phyloP scores from a whole-genome alignment of 1,284 basidiomycete genomes.

The Rhodofomes roseus region DNA sequence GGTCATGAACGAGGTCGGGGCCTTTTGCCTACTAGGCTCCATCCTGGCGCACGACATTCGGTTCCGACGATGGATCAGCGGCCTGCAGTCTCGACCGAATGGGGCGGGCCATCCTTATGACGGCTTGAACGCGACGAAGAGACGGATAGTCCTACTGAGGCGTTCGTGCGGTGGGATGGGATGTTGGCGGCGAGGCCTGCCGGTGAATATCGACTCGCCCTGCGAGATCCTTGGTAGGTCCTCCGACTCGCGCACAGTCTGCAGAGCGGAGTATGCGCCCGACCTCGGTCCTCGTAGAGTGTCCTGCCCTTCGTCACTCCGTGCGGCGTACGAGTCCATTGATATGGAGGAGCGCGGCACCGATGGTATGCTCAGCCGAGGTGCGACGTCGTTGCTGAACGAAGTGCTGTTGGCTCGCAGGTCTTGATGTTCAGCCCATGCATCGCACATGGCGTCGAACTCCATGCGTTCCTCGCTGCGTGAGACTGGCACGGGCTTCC shows the following conservation, averaged over 20 bases:
- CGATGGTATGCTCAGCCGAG: neutral
- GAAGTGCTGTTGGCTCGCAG: neutral
- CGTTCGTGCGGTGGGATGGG: conserved; percentile 26
- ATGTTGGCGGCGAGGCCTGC: conserved; percentile 5
- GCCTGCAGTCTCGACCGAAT: neutral
- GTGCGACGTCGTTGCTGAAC: neutral
- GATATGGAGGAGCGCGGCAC: neutral
- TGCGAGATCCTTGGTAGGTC: neutral
- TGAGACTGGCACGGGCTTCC: conserved; percentile 35
- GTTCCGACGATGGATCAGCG: neutral
- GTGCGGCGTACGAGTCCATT: neutral
- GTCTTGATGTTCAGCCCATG: conserved; percentile 43
- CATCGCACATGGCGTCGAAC: conserved; percentile 51
- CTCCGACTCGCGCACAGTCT: neutral
- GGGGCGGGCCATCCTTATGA: neutral
- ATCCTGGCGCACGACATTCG: neutral
- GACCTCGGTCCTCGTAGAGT: neutral
- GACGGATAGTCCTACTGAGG: conserved; percentile 49
- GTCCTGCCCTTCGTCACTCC: neutral
- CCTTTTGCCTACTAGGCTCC: neutral
- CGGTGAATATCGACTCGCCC: neutral
- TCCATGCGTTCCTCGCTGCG: conserved; percentile 41
- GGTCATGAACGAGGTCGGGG: neutral
- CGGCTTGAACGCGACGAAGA: conserved; percentile 57
- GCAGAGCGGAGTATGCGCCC: neutral